Base-by-base conservation (phyloP, 208 protist species). In the Endotrypanum monterogeii region DNA sequence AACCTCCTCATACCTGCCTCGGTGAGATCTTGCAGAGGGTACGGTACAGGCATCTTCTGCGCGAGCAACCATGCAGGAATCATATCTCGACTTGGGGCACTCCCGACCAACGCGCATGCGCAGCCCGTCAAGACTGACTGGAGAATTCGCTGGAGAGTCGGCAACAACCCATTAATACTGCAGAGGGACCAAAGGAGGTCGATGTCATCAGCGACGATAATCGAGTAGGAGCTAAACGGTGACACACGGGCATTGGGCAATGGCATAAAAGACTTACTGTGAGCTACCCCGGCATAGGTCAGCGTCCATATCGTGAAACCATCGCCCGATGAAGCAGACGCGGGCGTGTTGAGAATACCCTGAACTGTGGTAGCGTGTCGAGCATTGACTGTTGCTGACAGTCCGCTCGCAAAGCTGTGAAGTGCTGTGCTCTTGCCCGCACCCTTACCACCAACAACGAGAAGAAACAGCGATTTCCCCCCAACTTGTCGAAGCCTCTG, bases 191-290 rank as follows among this genome's bases (percentile, higher is more conserved):
- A 86, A 28, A 92, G 71, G 12, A 85, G 62, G 20, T 83, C 80
- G 23, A 92, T 66, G 58, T 93, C 87, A 62, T 95, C 91, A 30
- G 88, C 69, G 9, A 95, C 67, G 3, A 95, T 41, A 35, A 93
- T 77, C 2, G 87, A 88, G 25, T 82, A 76, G 5, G 66, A 76
- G 2, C 69, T 63, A 2, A 82, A 58, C n/a, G 23, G 18, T 23
- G 12, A 28, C n/a, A 37, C 48, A 37, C 20, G 23, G 20, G 51
- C n/a, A 35, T 25, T 11, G 50, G 44, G 50, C 25, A 28, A 12
- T 1, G 30, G 68, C 16, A 44, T 28, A 37, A 30, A 14, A 3
- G 60, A 25, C 56, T 32, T 61, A 39, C 41, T 35, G 23, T 60
- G 62, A 1, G 76, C 76, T 28, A 80, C 37, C 4, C 32, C n/a